These are phyloP conservation scores for Hebeloma cylindrosporum DNA, from an alignment of 768 basidiomycete species.

Conservation along the genomic window DNA sequence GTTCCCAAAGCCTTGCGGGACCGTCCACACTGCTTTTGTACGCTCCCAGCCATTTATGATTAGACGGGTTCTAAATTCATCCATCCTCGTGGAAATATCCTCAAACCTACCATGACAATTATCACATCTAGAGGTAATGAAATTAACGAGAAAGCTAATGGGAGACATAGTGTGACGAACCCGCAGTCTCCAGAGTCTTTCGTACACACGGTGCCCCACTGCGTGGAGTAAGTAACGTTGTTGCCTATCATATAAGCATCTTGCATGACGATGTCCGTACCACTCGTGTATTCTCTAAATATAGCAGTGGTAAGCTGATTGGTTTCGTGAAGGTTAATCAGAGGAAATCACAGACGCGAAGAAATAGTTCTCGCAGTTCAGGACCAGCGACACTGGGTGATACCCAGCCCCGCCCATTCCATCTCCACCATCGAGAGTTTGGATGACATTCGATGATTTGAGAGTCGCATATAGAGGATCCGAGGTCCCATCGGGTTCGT, in stretches of 20 bases:
- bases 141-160: not conserved
- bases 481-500: constrained; percentile 71
- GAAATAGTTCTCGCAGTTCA: constrained; percentile 67
- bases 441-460: constrained; percentile 54
- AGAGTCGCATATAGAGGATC: constrained; percentile 65
- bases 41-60: constrained; percentile 67
- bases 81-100: constrained; percentile 68
- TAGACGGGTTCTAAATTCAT: constrained; percentile 59
- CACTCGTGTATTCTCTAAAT: constrained; percentile 45
- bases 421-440: constrained; percentile 53
- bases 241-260: constrained; percentile 61
- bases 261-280: constrained; percentile 71
- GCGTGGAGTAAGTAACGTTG: constrained; percentile 62
- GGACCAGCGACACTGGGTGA: constrained; percentile 64
- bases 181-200: constrained; percentile 72
- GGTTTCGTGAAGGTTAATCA: too few species aligned
- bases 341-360: constrained; percentile 40
- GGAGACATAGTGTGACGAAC: constrained; percentile 33
- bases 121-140: constrained; percentile 42
- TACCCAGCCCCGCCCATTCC: constrained; percentile 53
- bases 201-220: constrained; percentile 65
- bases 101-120: constrained; percentile 70
- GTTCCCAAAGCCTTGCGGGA: constrained; percentile 77
- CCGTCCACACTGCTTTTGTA: constrained; percentile 73
- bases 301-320: too few species aligned